A percentile compares a stretch with the other conserved stretches of the same genome.
These are phyloP conservation scores for Peniophora sp. DNA, from an alignment of 1,284 basidiomycete species.

Conservation along the genomic window DNA sequence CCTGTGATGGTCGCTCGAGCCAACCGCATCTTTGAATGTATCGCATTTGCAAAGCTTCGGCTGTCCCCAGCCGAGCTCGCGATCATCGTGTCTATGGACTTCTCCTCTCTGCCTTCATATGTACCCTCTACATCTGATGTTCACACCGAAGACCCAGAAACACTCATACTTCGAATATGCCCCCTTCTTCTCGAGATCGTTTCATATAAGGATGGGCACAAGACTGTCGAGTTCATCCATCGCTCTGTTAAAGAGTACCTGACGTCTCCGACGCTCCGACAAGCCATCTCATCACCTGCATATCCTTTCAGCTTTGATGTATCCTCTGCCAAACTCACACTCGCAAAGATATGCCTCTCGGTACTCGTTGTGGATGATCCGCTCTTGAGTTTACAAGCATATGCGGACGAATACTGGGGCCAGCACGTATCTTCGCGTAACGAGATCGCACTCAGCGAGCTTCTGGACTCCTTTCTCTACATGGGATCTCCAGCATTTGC, in stretches of 20 bases:
- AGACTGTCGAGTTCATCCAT: not conserved
- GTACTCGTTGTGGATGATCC: not conserved
- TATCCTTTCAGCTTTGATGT: not conserved
- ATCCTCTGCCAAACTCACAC: not conserved
- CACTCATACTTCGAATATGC: not conserved
- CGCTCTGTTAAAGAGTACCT: not conserved
- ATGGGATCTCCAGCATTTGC: too few species aligned
- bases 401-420: too few species aligned
- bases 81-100: not conserved
- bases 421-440: too few species aligned
- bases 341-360: not conserved
- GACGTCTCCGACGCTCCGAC: not conserved
- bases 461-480: too few species aligned
- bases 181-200: not conserved
- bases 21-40: not conserved
- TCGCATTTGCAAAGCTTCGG: not conserved
- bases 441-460: too few species aligned
- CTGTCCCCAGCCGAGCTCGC: not conserved
- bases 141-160: not conserved
- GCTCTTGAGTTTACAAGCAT: too few species aligned
- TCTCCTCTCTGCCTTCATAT: not conserved
- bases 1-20: not conserved
- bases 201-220: not conserved
- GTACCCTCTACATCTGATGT: too few species aligned
- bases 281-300: not conserved